phyloP scores from a whole-genome alignment of 257 asterid genomes.

The Ballota nigra region DNA sequence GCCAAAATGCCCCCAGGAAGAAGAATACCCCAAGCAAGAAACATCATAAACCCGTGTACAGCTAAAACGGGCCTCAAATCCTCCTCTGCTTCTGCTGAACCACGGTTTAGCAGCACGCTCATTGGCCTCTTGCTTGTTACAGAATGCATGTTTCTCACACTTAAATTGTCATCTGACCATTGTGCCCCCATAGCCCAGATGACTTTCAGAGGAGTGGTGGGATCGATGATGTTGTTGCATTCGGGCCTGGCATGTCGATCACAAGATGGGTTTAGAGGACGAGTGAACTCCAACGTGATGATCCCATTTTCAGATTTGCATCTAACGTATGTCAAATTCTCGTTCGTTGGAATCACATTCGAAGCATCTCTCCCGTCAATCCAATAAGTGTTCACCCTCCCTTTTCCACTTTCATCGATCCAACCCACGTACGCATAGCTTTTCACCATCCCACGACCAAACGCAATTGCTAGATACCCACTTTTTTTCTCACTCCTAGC shows the following conservation, averaged over 20 bases:
- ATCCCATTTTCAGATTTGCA: constrained; percentile 96
- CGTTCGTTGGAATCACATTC: constrained; percentile 68
- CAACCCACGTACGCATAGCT: constrained; percentile 93
- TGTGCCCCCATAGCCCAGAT: constrained; percentile 98
- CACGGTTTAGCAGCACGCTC: constrained; percentile 78
- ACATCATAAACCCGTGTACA: constrained; percentile 98
- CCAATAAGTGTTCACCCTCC: constrained; percentile 87
- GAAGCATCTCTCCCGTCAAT: constrained; percentile 77
- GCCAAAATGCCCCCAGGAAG: constrained; percentile 87
- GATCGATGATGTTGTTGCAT: constrained; percentile 84
- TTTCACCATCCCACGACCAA: constrained; percentile 87
- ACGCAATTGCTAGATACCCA: constrained; percentile 91
- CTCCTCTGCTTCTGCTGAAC: constrained; percentile 97
- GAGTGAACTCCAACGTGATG: constrained; percentile 89
- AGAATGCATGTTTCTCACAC: constrained; percentile 88
- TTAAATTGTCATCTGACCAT: constrained; percentile 76
- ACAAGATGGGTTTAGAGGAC: constrained; percentile 76
- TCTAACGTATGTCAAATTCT: constrained; percentile 83
- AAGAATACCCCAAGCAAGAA: constrained; percentile 95
- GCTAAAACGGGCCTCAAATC: constrained; percentile 90
- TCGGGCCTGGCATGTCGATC: constrained; percentile 52
- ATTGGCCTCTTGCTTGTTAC: constrained; percentile 85
- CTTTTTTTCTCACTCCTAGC: constrained; percentile 95
- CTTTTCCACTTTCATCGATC: constrained; percentile 77
- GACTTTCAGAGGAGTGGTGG: constrained; percentile 80